Evolutionary conservation across 495 filamentous ascomycete species (phyloP).

Genomic region (Zalerion maritima): DNA sequence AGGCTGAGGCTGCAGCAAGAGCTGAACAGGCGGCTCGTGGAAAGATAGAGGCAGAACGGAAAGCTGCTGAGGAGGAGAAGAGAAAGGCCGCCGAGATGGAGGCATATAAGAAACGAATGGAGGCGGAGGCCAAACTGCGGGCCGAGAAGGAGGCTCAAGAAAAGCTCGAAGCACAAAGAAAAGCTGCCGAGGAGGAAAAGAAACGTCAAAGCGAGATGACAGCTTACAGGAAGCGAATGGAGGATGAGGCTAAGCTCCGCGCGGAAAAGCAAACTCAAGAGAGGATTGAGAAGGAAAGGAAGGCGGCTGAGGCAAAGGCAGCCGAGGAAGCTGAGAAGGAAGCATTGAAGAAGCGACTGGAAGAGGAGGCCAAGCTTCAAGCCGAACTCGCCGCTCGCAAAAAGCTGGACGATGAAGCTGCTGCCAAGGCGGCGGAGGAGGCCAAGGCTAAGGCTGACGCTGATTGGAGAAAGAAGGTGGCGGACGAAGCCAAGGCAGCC

Average conservation of each 20-base stretch:
- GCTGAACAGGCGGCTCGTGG: slow-evolving; percentile 29
- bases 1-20: slow-evolving; percentile 16
- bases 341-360: slow-evolving; percentile 26
- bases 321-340: slow-evolving; percentile 32
- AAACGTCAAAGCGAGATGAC: slow-evolving; percentile 17
- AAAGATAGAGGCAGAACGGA: slow-evolving; percentile 20
- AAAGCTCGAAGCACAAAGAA: slow-evolving; percentile 23
- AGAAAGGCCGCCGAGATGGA: slow-evolving; percentile 19
- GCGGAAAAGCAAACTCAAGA: slow-evolving; percentile 5
- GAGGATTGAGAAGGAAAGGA: slow-evolving; percentile 27
- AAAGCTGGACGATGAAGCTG: slow-evolving; percentile 15
- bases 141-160: slow-evolving; percentile 23
- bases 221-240: slow-evolving; percentile 20
- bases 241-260: slow-evolving; percentile 16
- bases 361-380: slow-evolving; percentile 17
- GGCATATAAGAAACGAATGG: slow-evolving; percentile 22
- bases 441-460: slow-evolving; percentile 19
- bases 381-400: slow-evolving; percentile 19
- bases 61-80: slow-evolving; percentile 18
- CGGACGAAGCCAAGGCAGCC: slow-evolving; percentile 8
- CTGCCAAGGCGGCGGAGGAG: slow-evolving; percentile 10
- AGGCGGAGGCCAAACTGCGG: slow-evolving; percentile 19
- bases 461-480: slow-evolving; percentile 10
- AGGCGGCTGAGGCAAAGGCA: slow-evolving; percentile 24
- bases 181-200: slow-evolving; percentile 16